These are phyloP conservation scores for Oryza brachyantha DNA, from an alignment of 176 grass and related monocot genomes.

Conservation along the genomic window DNA sequence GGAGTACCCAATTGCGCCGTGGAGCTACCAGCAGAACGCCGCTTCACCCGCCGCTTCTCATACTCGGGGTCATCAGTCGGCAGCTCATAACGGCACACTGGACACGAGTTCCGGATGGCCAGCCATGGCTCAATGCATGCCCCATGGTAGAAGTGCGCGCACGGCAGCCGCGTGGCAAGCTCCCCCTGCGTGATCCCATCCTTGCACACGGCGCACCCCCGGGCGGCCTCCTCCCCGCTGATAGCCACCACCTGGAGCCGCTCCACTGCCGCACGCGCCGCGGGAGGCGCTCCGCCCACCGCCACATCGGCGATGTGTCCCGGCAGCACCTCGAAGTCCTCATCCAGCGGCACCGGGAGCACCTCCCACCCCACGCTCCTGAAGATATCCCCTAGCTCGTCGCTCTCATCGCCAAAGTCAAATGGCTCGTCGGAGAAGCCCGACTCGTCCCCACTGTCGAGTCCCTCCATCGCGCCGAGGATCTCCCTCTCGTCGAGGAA, in stretches of 20 bases:
- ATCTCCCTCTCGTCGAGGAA: conserved; percentile 58
- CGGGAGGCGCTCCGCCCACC: conserved; percentile 48
- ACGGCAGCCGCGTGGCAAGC: conserved; percentile 54
- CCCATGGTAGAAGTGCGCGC: conserved; percentile 61
- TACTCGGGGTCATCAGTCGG: conserved; percentile 77
- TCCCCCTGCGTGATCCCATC: conserved; percentile 55
- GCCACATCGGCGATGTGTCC: conserved; percentile 39
- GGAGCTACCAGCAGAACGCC: conserved; percentile 13
- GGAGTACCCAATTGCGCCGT: neutral
- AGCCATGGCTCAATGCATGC: conserved; percentile 67
- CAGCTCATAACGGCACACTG: conserved; percentile 70
- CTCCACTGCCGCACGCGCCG: conserved; percentile 49
- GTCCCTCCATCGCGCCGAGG: conserved; percentile 49
- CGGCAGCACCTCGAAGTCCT: conserved; percentile 51
- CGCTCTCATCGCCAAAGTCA: conserved; percentile 33
- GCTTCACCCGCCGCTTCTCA: conserved; percentile 39
- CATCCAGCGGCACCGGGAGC: conserved; percentile 38
- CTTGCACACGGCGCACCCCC: conserved; percentile 67
- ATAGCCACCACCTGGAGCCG: conserved; percentile 47
- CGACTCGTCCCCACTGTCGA: conserved; percentile 46
- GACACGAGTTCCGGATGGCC: conserved; percentile 63
- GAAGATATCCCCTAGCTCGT: conserved; percentile 42
- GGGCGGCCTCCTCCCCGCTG: conserved; percentile 5
- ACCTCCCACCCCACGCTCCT: conserved; percentile 56
- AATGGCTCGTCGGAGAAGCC: conserved; percentile 55